A percentile compares a stretch with the other conserved stretches of the same genome.
Evolutionary conservation across 2,329 filamentous ascomycete species (phyloP).

Genomic region (Verticillium nubilum): DNA sequence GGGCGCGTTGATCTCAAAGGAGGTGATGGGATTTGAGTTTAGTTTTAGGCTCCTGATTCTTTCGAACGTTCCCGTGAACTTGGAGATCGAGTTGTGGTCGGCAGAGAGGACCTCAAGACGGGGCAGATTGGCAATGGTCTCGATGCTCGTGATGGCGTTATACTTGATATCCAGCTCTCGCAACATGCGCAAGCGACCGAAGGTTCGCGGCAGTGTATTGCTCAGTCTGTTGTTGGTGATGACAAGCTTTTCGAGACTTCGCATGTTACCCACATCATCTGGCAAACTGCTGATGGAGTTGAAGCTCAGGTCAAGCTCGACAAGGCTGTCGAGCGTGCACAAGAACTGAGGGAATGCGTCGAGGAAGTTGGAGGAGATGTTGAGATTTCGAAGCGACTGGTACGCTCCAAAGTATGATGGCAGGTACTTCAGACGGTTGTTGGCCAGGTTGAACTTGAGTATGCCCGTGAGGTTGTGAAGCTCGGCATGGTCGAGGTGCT

Average conservation of each 20-base stretch:
- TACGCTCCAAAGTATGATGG: constrained; percentile 82
- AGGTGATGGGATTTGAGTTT: constrained; percentile 92
- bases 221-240: constrained; percentile 91
- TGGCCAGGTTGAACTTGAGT: constrained; percentile 86
- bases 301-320: constrained; percentile 95
- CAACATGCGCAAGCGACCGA: constrained; percentile 69
- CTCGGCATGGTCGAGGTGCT: constrained; percentile 80
- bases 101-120: constrained; percentile 83
- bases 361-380: constrained; percentile 90
- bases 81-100: constrained; percentile 88
- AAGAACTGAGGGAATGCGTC: constrained; percentile 80
- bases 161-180: constrained; percentile 93
- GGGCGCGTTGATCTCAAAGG: constrained; percentile 74
- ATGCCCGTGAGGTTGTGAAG: constrained; percentile 70
- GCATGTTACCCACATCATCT: constrained; percentile 70
- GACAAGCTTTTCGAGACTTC: constrained; percentile 79
- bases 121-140: constrained; percentile 77
- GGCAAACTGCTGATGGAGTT: constrained; percentile 80
- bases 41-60: constrained; percentile 79
- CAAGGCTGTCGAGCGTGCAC: constrained; percentile 73
- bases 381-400: constrained; percentile 72
- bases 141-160: constrained; percentile 83
- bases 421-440: constrained; percentile 78
- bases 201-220: constrained; percentile 66
- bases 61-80: constrained; percentile 84